Conservation (phyloP, 176 grass and related monocot genomes). For the Thalia dealbata region DNA sequence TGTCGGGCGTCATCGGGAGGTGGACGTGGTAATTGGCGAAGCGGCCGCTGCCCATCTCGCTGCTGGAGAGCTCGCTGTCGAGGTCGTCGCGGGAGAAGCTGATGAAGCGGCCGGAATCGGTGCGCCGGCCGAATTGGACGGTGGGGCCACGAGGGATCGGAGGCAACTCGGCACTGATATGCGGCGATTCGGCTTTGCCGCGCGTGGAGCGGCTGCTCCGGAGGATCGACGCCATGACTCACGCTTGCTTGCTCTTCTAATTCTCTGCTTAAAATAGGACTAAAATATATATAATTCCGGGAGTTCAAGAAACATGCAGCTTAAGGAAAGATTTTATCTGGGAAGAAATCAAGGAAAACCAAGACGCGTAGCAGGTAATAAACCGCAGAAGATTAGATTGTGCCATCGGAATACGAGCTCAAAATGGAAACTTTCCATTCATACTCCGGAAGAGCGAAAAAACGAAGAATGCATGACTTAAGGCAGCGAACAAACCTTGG, state of each 20-base stretch:
- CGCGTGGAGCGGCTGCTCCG: conserved; percentile 49
- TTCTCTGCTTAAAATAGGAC: conserved; percentile 1
- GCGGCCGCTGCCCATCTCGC: conserved; percentile 93
- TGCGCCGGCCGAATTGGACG: conserved; percentile 70
- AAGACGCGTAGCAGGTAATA: too few species aligned
- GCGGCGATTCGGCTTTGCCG: conserved; percentile 4
- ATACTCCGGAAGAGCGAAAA: too few species aligned
- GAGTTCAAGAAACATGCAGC: too few species aligned
- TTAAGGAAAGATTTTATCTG: too few species aligned
- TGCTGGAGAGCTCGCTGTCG: conserved; percentile 75
- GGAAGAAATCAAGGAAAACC: too few species aligned
- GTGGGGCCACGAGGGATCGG: conserved; percentile 39
- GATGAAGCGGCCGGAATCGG: conserved; percentile 85
- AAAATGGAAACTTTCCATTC: too few species aligned
- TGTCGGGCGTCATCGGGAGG: conserved; percentile 91
- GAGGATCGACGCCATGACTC: conserved; percentile 63
- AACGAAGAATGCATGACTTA: too few species aligned
- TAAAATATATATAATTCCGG: not conserved
- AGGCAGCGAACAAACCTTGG: too few species aligned
- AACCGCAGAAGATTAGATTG: too few species aligned
- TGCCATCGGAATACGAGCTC: too few species aligned
- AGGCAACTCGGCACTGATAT: conserved; percentile 41
- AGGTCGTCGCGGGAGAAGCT: conserved; percentile 96
- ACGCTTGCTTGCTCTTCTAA: not conserved
- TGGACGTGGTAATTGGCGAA: conserved; percentile 85